These are phyloP conservation scores for Erodium maritimum DNA, from an alignment of 345 rosid genomes.

Conservation along the genomic window DNA sequence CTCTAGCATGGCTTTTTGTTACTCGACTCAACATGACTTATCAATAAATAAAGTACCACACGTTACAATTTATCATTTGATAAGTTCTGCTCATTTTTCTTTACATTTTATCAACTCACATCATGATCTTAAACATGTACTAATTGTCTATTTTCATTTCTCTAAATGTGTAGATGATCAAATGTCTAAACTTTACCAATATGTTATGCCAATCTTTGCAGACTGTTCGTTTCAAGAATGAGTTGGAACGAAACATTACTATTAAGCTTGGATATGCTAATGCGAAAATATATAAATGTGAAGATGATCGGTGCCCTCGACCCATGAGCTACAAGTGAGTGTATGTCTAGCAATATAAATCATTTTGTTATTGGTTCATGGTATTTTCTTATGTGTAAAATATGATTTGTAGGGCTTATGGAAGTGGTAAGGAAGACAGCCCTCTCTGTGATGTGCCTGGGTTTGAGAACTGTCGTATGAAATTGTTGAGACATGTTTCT, in stretches of 20 bases:
- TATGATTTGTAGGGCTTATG: constrained; percentile 55
- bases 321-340: constrained; percentile 91
- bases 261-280: constrained; percentile 98
- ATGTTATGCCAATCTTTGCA: constrained; percentile 11
- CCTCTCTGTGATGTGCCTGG: constrained; percentile 91
- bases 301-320: constrained; percentile 83
- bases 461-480: constrained; percentile 73
- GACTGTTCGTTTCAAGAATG: constrained; percentile 98
- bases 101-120: too few species aligned
- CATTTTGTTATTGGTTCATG: background rate
- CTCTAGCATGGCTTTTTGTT: too few species aligned
- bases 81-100: too few species aligned
- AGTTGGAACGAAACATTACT: constrained; percentile 89
- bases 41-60: too few species aligned
- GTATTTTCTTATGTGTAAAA: constrained; percentile 2
- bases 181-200: too few species aligned
- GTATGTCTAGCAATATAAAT: background rate
- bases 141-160: too few species aligned
- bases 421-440: constrained; percentile 92
- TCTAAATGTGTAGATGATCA: too few species aligned
- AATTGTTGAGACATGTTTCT: constrained; percentile 85
- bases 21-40: too few species aligned
- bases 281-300: constrained; percentile 93
- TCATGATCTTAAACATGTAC: too few species aligned
- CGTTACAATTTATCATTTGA: too few species aligned